Evolutionary conservation across 345 rosid genomes (phyloP).

Genomic region (Linum trigynum): DNA sequence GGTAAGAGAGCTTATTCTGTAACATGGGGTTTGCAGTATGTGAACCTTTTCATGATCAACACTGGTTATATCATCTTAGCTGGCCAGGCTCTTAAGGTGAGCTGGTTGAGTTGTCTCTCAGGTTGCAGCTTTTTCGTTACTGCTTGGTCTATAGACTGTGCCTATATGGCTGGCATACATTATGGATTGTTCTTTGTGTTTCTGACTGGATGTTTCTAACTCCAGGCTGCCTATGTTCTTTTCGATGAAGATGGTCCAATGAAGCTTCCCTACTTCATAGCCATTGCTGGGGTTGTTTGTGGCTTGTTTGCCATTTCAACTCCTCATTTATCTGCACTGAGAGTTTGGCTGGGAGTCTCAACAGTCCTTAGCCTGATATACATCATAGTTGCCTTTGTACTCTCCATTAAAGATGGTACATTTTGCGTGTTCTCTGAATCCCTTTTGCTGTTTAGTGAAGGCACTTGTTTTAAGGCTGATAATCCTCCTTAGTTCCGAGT

Average conservation of each 20-base stretch:
- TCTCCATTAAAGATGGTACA: conserved; percentile 63
- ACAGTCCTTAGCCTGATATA: conserved; percentile 58
- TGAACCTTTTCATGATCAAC: conserved; percentile 78
- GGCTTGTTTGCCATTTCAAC: conserved; percentile 65
- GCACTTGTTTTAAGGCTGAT: not conserved
- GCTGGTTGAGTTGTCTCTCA: not conserved
- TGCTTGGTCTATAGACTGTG: too few species aligned
- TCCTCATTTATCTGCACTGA: conserved; percentile 78
- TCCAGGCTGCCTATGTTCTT: conserved; percentile 51
- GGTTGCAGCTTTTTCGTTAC: too few species aligned
- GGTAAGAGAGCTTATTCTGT: conserved; percentile 55
- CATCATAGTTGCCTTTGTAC: conserved; percentile 42
- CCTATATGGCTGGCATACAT: too few species aligned
- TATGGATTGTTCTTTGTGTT: not conserved
- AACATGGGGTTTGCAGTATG: conserved; percentile 69
- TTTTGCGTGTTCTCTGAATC: not conserved
- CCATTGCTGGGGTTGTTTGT: conserved; percentile 42
- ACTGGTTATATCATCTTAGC: conserved; percentile 65
- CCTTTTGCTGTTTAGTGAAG: not conserved
- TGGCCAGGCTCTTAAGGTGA: conserved; percentile 77
- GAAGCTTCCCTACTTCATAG: conserved; percentile 55
- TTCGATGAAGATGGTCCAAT: conserved; percentile 31
- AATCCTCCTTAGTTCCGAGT: not conserved
- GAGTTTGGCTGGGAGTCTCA: conserved; percentile 82
- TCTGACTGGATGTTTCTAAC: not conserved